A percentile compares a stretch with the other conserved stretches of the same genome.
phyloP scores from a whole-genome alignment of 2,329 filamentous ascomycete species.

The Penicillium sumatraense region DNA sequence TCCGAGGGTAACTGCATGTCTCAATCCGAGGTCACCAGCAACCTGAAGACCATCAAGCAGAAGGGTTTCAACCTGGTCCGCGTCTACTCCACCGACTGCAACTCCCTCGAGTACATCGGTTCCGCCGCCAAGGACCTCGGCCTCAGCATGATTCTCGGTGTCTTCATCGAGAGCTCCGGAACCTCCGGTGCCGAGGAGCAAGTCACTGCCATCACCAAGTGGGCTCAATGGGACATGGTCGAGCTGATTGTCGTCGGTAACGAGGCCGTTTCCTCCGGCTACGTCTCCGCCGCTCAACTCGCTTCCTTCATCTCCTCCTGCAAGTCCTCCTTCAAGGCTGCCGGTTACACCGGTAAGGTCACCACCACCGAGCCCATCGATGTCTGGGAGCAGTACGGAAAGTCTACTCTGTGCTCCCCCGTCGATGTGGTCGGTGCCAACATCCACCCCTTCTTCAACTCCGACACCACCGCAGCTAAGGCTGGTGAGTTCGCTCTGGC shows the following conservation, averaged over 20 bases:
- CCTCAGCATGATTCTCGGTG: slow-evolving; percentile 80
- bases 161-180: slow-evolving; percentile 74
- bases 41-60: slow-evolving; percentile 65
- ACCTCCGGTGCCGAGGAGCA: slow-evolving; percentile 71
- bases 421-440: slow-evolving; percentile 84
- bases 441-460: slow-evolving; percentile 94
- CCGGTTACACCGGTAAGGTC: slow-evolving; percentile 73
- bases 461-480: slow-evolving; percentile 61
- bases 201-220: slow-evolving; percentile 72
- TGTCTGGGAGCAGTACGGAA: slow-evolving; percentile 68
- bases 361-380: slow-evolving; percentile 87
- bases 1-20: slow-evolving; percentile 66
- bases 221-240: slow-evolving; percentile 75
- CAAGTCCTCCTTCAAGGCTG: slow-evolving; percentile 64
- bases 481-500: slow-evolving; percentile 77
- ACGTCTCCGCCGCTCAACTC: slow-evolving; percentile 68
- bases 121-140: slow-evolving; percentile 67
- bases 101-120: slow-evolving; percentile 76
- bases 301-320: slow-evolving; percentile 70
- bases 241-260: slow-evolving; percentile 86
- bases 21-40: slow-evolving; percentile 59
- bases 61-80: slow-evolving; percentile 74
- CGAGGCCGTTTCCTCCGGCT: slow-evolving; percentile 81
- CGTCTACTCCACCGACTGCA: slow-evolving; percentile 92
- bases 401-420: slow-evolving; percentile 65